A percentile compares a stretch with the other conserved stretches of the same genome.
Evolutionary conservation across 257 asterid genomes (phyloP).

Genomic region (Craterostigma plantagineum): DNA sequence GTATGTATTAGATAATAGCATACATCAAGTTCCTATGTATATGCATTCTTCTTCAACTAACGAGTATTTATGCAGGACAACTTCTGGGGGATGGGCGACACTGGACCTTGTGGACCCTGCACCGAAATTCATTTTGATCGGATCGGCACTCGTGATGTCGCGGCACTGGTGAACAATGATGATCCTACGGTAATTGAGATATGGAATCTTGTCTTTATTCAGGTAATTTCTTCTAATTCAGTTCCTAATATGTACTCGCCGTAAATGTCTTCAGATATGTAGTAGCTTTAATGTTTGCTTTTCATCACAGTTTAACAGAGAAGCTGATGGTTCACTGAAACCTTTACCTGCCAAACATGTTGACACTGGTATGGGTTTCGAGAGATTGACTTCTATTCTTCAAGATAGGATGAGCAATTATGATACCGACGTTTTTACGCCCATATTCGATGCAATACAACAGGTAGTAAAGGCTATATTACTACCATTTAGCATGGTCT

Average conservation of each 20-base stretch:
- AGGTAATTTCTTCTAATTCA: slow-evolving; percentile 28
- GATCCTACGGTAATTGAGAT: slow-evolving; percentile 97
- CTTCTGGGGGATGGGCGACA: slow-evolving; percentile 99
- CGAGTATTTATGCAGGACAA: slow-evolving; percentile 35
- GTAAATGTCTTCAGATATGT: slow-evolving; percentile 5
- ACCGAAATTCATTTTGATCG: slow-evolving; percentile 93
- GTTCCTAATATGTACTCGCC: not conserved
- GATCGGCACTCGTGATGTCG: slow-evolving; percentile 88
- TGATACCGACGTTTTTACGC: slow-evolving; percentile 80
- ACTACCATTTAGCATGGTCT: not conserved
- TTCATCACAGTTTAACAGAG: slow-evolving; percentile 86
- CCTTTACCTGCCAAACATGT: slow-evolving; percentile 89
- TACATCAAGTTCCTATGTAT: too few species aligned
- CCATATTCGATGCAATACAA: slow-evolving; percentile 73
- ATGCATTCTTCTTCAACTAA: too few species aligned
- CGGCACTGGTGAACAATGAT: slow-evolving; percentile 68
- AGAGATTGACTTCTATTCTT: slow-evolving; percentile 89
- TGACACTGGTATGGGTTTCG: slow-evolving; percentile 98
- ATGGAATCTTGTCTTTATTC: slow-evolving; percentile 97
- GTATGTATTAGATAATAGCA: slow-evolving; percentile 17
- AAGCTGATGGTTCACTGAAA: slow-evolving; percentile 68
- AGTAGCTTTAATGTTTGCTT: not conserved
- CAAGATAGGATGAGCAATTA: slow-evolving; percentile 96
- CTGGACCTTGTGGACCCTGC: slow-evolving; percentile 99
- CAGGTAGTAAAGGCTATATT: slow-evolving; percentile 23